A percentile compares a stretch with the other conserved stretches of the same genome.
phyloP scores from a whole-genome alignment of 768 basidiomycete genomes.

The Xerocomus potaroensis region DNA sequence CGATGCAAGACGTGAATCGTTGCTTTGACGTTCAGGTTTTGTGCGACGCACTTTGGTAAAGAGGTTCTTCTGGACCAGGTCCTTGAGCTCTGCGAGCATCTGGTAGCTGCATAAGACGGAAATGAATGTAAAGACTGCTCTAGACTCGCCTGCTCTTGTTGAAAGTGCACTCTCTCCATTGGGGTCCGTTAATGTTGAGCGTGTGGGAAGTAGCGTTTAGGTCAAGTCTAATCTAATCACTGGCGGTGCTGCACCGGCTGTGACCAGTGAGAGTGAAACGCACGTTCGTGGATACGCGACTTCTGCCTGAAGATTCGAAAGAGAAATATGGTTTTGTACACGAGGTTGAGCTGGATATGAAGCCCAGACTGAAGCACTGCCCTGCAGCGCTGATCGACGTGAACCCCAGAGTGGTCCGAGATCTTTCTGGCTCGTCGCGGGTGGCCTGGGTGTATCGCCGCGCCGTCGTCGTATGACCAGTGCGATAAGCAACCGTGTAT shows the following conservation, averaged over 20 bases:
- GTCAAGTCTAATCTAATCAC: constrained; percentile 17
- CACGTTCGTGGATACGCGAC: no score
- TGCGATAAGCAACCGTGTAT: constrained; percentile 20
- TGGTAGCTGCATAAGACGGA: constrained; percentile 26
- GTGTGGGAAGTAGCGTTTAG: not conserved
- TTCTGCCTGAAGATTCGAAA: no score
- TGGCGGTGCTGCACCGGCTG: not conserved
- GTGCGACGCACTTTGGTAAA: constrained; percentile 65
- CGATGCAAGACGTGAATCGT: not conserved
- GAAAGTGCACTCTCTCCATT: constrained; percentile 94
- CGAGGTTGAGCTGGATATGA: not conserved
- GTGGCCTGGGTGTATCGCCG: no score
- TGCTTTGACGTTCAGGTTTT: not conserved
- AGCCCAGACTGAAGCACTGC: not conserved
- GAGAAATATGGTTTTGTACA: not conserved
- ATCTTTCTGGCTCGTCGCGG: constrained; percentile 1
- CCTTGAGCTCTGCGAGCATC: constrained; percentile 96
- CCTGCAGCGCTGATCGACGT: not conserved
- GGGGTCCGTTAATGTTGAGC: constrained; percentile 5
- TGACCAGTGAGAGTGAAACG: no score
- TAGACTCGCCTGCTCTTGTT: constrained; percentile 76
- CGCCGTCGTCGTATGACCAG: not conserved
- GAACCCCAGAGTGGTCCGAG: not conserved
- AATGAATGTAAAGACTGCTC: not conserved
- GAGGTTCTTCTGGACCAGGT: constrained; percentile 77